These are phyloP conservation scores for Melampsora larici-populina DNA, from an alignment of 1,284 basidiomycete genomes.

Conservation along the genomic window DNA sequence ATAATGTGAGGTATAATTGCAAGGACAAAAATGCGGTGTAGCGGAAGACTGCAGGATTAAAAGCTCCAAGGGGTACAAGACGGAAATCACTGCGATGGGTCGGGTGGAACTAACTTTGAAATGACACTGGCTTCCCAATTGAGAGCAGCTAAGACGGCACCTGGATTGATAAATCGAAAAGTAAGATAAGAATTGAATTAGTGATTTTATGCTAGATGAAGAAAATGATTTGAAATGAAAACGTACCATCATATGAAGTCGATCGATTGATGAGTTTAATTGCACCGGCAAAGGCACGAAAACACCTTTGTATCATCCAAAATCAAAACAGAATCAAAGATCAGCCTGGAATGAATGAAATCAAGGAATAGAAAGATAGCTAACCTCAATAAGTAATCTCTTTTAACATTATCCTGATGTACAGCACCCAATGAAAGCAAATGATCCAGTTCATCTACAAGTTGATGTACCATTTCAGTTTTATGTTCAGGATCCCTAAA, in stretches of 20 bases:
- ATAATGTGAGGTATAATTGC: no score
- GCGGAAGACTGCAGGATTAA: not conserved
- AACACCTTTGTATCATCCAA: conserved; percentile 18
- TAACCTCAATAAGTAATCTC: no score
- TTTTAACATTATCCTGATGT: conserved; percentile 13
- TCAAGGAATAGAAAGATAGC: not conserved
- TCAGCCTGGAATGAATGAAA: not conserved
- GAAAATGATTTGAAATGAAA: not conserved
- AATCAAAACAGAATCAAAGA: not conserved
- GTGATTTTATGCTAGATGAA: no score
- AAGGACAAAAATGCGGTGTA: no score
- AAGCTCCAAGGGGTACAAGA: not conserved
- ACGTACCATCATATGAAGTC: conserved; percentile 38
- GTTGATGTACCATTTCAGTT: conserved; percentile 34
- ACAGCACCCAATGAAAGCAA: conserved; percentile 23
- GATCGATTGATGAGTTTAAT: conserved; percentile 37
- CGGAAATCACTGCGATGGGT: not conserved
- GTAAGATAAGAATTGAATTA: no score
- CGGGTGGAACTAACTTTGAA: conserved; percentile 39
- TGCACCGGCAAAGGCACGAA: conserved; percentile 38
- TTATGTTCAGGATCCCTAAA: no score
- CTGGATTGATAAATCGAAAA: not conserved
- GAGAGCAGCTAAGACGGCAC: no score
- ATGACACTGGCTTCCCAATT: no score
- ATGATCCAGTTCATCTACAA: conserved; percentile 31